phyloP scores from a whole-genome alignment of 768 basidiomycete species.

The Tricholoma terreum region DNA sequence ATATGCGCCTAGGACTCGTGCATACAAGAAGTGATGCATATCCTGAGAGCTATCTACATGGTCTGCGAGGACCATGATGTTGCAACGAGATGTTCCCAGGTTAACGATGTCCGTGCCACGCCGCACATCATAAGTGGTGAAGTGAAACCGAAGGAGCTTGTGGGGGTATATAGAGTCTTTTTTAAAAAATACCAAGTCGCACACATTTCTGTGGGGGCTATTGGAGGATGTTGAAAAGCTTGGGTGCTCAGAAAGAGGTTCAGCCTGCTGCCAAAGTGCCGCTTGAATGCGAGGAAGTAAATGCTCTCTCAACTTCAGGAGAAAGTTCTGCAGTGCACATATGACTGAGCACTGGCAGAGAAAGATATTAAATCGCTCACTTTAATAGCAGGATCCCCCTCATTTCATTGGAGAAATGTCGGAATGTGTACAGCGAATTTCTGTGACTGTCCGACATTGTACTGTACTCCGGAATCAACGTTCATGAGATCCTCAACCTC shows the following conservation, averaged over 20 bases:
- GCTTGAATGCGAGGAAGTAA: not conserved
- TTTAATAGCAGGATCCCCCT: conserved; percentile 10
- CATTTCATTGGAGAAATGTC: conserved; percentile 14
- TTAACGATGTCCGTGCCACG: too few species aligned
- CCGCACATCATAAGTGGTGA: too few species aligned
- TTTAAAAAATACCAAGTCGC: not conserved
- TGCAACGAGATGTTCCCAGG: too few species aligned
- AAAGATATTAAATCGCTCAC: conserved; percentile 1
- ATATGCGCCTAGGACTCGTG: too few species aligned
- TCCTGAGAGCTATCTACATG: too few species aligned
- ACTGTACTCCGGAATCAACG: not conserved
- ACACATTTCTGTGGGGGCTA: not conserved
- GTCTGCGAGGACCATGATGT: too few species aligned
- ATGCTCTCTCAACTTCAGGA: conserved; percentile 15
- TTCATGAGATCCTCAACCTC: not conserved
- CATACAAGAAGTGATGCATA: too few species aligned
- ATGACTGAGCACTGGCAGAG: not conserved
- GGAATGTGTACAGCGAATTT: conserved; percentile 5
- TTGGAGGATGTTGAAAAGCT: not conserved
- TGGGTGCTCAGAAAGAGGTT: not conserved
- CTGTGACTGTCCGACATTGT: conserved; percentile 1
- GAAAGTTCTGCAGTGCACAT: conserved; percentile 11
- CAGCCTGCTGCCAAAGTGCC: not conserved
- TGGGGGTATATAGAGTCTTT: too few species aligned
- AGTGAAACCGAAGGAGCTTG: too few species aligned